Percentiles rank a stretch among this genome's conserved stretches.
phyloP scores from a whole-genome alignment of 192 early-diverging fungal species.

The Backusella tarrabulga region DNA sequence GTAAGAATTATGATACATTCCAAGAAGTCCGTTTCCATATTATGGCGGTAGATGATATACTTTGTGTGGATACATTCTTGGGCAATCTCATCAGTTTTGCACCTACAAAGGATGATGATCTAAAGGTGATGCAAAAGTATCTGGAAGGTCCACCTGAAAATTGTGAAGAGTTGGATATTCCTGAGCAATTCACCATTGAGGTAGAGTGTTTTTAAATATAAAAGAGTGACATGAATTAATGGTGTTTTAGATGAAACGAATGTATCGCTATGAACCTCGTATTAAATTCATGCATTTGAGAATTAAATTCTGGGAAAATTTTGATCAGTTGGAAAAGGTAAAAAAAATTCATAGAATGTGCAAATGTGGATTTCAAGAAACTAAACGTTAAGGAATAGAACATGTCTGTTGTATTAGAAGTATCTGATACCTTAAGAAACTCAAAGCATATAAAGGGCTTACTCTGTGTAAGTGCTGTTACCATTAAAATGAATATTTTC shows the following conservation, averaged over 20 bases:
- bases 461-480: conserved; percentile 45
- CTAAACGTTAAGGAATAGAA: conserved; percentile 31
- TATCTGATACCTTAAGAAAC: conserved; percentile 59
- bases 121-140: conserved; percentile 25
- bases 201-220: conserved; percentile 14
- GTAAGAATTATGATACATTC: conserved; percentile 39
- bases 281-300: conserved; percentile 64
- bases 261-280: conserved; percentile 72
- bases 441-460: conserved; percentile 68
- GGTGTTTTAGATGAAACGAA: conserved; percentile 54
- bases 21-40: conserved; percentile 61
- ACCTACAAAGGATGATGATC: conserved; percentile 63
- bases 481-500: not conserved
- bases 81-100: conserved; percentile 66
- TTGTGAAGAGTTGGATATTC: conserved; percentile 51
- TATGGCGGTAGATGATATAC: conserved; percentile 62
- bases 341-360: not conserved
- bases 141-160: conserved; percentile 40
- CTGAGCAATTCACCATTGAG: conserved; percentile 71
- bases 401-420: conserved; percentile 55
- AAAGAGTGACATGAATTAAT: not conserved
- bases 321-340: conserved; percentile 60
- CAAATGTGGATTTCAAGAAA: not conserved
- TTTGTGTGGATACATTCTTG: conserved; percentile 60
- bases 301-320: conserved; percentile 61